Percentiles rank a stretch among this genome's conserved stretches.
phyloP scores from a whole-genome alignment of 129 eudicot genomes.

The Flaveria robusta region DNA sequence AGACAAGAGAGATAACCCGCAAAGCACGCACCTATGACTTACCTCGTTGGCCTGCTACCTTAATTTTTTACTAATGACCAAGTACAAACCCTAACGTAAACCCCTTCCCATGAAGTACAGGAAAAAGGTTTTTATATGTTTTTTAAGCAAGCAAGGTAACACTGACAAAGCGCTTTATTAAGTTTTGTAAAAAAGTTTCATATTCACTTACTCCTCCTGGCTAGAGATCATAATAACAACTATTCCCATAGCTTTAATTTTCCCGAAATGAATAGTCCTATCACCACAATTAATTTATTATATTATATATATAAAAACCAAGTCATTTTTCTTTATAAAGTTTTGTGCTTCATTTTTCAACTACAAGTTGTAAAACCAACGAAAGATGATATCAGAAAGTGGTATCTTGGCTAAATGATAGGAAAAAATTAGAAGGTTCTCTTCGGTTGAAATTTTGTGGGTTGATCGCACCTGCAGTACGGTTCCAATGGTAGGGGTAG shows the following conservation, averaged over 20 bases:
- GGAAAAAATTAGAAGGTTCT: too few relatives aligned
- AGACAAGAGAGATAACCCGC: conserved; percentile 34
- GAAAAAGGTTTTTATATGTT: neutral
- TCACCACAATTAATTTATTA: neutral
- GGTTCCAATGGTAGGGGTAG: too few relatives aligned
- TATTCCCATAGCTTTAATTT: conserved; percentile 18
- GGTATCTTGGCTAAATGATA: too few relatives aligned
- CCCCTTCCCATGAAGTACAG: conserved; percentile 10
- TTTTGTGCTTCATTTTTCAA: too few relatives aligned
- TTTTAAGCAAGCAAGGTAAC: conserved; percentile 14
- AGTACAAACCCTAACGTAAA: conserved; percentile 33
- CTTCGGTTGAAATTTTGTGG: too few relatives aligned
- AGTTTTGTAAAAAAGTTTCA: conserved; percentile 30
- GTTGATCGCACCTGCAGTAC: too few relatives aligned
- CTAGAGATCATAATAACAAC: conserved; percentile 27
- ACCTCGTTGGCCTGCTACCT: conserved; percentile 5
- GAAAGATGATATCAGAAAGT: too few relatives aligned
- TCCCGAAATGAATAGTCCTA: neutral
- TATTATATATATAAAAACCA: neutral
- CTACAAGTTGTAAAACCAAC: too few relatives aligned
- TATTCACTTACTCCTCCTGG: conserved; percentile 39
- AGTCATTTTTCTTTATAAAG: neutral
- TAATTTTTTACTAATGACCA: neutral
- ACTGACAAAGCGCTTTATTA: conserved; percentile 32
- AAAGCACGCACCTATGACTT: conserved; percentile 37